Percentiles rank a stretch among this genome's conserved stretches.
phyloP scores from a whole-genome alignment of 2,329 filamentous ascomycete genomes.

The Epichloe brachyelytri region DNA sequence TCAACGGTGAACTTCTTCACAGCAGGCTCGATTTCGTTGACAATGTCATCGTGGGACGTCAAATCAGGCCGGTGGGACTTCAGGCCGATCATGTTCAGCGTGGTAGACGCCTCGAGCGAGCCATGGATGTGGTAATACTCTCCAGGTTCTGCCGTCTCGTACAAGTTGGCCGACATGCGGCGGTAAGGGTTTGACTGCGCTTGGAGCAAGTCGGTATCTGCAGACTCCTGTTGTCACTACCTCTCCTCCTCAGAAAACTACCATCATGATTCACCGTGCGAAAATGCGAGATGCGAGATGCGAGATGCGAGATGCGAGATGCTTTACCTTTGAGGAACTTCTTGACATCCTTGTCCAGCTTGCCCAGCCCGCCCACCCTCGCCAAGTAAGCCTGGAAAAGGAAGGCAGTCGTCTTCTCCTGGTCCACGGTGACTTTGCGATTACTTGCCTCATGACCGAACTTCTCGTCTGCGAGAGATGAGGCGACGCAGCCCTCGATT shows the following conservation, averaged over 20 bases:
- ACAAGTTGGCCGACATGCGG: slow-evolving; percentile 59
- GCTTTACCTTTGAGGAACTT: slow-evolving; percentile 2
- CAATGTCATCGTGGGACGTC: slow-evolving; percentile 45
- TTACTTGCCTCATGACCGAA: slow-evolving; percentile 4
- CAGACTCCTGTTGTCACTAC: neutral
- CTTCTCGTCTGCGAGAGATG: slow-evolving; percentile 17
- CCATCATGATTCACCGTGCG: too few relatives aligned
- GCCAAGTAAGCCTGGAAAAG: slow-evolving; percentile 25
- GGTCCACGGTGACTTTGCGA: slow-evolving; percentile 17
- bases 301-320: neutral
- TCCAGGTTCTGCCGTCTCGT: slow-evolving; percentile 51
- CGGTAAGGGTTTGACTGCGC: slow-evolving; percentile 62
- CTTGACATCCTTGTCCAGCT: slow-evolving; percentile 21
- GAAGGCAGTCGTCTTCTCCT: slow-evolving; percentile 30
- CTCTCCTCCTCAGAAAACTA: neutral
- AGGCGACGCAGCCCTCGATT: slow-evolving; percentile 24
- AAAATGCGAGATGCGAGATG: too few relatives aligned
- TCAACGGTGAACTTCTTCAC: slow-evolving; percentile 40
- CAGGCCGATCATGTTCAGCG: slow-evolving; percentile 57
- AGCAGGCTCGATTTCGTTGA: slow-evolving; percentile 44
- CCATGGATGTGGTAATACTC: slow-evolving; percentile 67
- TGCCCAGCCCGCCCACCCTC: slow-evolving; percentile 24
- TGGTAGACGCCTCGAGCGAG: slow-evolving; percentile 57
- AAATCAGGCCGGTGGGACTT: slow-evolving; percentile 48
- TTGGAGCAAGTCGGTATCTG: slow-evolving; percentile 58